Percentiles rank a stretch among this genome's conserved stretches.
Conservation (phyloP, 176 grass and related monocot species). For the Alloteropsis semialata region DNA sequence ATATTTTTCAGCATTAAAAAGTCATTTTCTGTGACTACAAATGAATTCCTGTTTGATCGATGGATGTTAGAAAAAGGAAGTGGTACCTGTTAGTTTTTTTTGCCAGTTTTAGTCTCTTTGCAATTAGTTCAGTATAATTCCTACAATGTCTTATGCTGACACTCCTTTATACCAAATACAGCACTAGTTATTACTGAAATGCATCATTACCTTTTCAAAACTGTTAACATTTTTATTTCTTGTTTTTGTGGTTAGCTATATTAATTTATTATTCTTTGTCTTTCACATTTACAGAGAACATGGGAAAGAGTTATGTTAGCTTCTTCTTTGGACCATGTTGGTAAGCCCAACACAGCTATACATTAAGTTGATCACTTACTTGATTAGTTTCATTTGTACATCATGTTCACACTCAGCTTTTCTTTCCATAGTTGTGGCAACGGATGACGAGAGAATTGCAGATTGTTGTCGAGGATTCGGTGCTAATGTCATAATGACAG, state of each 20-base stretch:
- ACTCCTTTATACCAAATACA: background rate
- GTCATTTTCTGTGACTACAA: background rate
- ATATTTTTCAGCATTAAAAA: background rate
- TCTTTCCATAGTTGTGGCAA: slow-evolving; percentile 67
- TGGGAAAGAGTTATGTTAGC: slow-evolving; percentile 96
- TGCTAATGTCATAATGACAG: slow-evolving; percentile 97
- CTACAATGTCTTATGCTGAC: background rate
- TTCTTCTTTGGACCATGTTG: slow-evolving; percentile 73
- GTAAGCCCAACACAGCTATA: slow-evolving; percentile 28
- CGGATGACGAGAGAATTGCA: slow-evolving; percentile 89
- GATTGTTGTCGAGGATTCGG: slow-evolving; percentile 96
- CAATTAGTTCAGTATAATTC: background rate
- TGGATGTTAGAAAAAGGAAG: background rate
- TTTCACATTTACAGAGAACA: slow-evolving; percentile 62
- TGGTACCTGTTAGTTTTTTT: background rate
- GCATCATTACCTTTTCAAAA: background rate
- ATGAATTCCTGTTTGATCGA: background rate
- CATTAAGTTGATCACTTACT: background rate
- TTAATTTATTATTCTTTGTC: background rate
- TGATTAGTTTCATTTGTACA: background rate
- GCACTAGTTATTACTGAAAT: background rate
- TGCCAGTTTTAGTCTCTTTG: background rate
- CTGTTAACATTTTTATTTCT: background rate
- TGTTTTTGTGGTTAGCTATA: background rate
- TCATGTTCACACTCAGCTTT: background rate